Evolutionary conservation across 257 asterid species (phyloP), one percentile per base, ranked within the genome.

Genomic region (Primulina huaijiensis): DNA sequence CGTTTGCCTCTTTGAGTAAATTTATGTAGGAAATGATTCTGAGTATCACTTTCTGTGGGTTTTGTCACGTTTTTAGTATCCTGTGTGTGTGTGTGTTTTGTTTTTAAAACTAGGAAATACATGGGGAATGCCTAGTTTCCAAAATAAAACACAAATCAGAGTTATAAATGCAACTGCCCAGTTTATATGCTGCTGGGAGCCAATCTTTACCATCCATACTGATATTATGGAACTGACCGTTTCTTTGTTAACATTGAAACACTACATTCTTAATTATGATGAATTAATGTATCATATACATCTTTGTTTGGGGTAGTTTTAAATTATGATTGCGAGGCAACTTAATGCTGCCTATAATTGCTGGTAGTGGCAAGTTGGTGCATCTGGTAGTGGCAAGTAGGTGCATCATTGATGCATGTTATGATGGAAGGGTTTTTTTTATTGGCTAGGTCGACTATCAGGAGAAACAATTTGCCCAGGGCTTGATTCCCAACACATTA

Each of bases 381-480:
- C 16, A 63, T 33, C 6, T 55, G 57, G 34, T 40, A 0, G 19
- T 21, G 40, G 40, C 58, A 56, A 19, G 58, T 21, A 2, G 33
- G 43, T 67, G 58, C 16, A 63, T 33, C 6, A 2, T 23, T 29
- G 25, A 71, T 46, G 62, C 60, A 71, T 56, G 68, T 60, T 34
- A 38, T 57, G 52, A 16, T 68, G 70, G 56, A 34, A 34, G 64
- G 23, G 23, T 21, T 69, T 60, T 64, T 50, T 65, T 40, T 76
- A 74, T 59, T 79, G 60, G 79, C 29, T 66, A 93, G 97, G 99
- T 93, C 72, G 96, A 93, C 79, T 93, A 93, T 82, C 96, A 89
- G 79, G 99, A 93, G 90, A 93, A 93, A 73, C 96, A 86, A 75
- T 93, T 85, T 69, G 97, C 99, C 74, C 99, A 89, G 82, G 88